phyloP scores from a whole-genome alignment of 371 early-diverging fungal species.

The Capniomyces stellatus region DNA sequence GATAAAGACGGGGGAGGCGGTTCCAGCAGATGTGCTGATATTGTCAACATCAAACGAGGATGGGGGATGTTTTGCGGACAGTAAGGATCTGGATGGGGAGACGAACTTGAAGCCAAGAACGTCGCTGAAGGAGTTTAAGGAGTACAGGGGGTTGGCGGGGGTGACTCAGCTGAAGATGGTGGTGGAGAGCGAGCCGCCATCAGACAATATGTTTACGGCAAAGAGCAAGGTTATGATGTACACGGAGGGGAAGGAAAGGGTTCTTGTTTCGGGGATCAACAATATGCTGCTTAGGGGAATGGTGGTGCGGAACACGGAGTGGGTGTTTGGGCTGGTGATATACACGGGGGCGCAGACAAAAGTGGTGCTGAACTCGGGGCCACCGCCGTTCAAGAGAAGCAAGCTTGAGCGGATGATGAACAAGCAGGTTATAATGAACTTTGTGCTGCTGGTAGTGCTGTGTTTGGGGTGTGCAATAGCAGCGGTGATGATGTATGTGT shows the following conservation, averaged over 20 bases:
- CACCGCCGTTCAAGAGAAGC: conserved; percentile 73
- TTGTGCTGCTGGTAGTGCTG: conserved; percentile 44
- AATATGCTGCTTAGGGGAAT: conserved; percentile 83
- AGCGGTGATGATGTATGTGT: conserved; percentile 21
- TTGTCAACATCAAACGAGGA: conserved; percentile 56
- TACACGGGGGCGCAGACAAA: conserved; percentile 88
- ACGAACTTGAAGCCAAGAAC: conserved; percentile 73
- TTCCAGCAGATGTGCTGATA: conserved; percentile 82
- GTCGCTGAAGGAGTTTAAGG: conserved; percentile 38
- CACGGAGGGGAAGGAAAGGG: conserved; percentile 4
- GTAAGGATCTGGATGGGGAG: conserved; percentile 92
- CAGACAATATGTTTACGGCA: conserved; percentile 43
- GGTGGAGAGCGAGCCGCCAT: conserved; percentile 52
- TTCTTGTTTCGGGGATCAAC: conserved; percentile 43
- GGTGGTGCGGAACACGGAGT: conserved; percentile 72
- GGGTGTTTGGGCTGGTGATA: conserved; percentile 65
- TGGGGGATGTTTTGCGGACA: conserved; percentile 74
- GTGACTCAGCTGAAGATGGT: conserved; percentile 34
- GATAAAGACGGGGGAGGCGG: conserved; percentile 59
- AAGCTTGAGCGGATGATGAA: conserved; percentile 81
- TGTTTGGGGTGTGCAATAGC: conserved; percentile 39
- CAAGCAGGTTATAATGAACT: conserved; percentile 60
- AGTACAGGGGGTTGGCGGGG: conserved; percentile 41
- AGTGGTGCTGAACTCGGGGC: conserved; percentile 70
- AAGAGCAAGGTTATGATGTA: conserved; percentile 34